Conservation (phyloP, 2,329 filamentous ascomycete species). For the Calycina herbarum region DNA sequence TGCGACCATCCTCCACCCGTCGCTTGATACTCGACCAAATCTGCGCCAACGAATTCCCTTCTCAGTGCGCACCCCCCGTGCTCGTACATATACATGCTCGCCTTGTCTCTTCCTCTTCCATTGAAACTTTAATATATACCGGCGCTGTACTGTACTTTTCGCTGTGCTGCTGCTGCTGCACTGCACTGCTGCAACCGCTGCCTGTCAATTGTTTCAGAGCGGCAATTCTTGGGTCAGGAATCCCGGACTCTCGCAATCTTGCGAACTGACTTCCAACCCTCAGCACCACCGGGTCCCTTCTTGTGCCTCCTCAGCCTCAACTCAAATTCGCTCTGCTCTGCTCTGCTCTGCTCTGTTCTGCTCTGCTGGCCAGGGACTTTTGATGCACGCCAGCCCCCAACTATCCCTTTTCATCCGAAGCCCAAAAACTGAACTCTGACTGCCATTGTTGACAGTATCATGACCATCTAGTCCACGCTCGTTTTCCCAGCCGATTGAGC, state of each 20-base stretch:
- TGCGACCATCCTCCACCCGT: not conserved
- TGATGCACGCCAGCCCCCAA: constrained; percentile 1
- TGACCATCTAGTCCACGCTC: constrained; percentile 29
- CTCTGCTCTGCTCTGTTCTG: constrained; percentile 13
- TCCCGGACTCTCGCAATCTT: not conserved
- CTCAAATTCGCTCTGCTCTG: constrained; percentile 2
- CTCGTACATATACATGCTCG: not conserved
- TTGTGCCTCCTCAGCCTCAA: constrained; percentile 17
- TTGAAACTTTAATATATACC: not conserved
- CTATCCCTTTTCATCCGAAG: not conserved
- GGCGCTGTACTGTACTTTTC: not conserved
- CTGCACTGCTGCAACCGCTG: not conserved
- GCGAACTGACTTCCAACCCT: constrained; percentile 1
- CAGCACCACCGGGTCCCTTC: not conserved
- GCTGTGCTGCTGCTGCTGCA: not conserved
- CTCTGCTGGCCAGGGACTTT: constrained; percentile 21
- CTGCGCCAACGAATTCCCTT: not conserved
- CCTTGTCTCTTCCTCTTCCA: not conserved
- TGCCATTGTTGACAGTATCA: constrained; percentile 20
- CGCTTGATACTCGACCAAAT: not conserved
- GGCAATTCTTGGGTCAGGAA: constrained; percentile 3
- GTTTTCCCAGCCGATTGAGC: constrained; percentile 25
- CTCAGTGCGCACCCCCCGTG: not conserved
- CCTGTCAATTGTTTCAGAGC: not conserved
- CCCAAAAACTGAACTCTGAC: not conserved